Percentiles rank a stretch among this genome's conserved stretches.
Conservation (phyloP, 352 stramenopile genomes). For the Peronosclerospora sorghi region DNA sequence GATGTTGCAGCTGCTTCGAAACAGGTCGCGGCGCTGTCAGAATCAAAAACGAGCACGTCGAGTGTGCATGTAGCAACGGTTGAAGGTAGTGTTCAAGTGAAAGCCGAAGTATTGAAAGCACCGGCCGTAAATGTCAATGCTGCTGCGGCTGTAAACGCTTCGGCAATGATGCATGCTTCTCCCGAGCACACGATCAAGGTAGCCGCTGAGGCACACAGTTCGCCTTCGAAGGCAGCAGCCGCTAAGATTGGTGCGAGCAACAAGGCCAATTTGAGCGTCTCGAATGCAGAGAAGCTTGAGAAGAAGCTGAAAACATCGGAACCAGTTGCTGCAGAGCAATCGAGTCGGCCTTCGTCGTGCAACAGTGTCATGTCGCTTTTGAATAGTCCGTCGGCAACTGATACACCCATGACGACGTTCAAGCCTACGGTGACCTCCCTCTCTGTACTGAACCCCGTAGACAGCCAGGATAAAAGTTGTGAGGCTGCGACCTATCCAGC, state of each 20-base stretch:
- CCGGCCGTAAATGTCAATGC: constrained; percentile 4
- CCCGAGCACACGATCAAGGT: constrained; percentile 24
- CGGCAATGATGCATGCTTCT: constrained; percentile 16
- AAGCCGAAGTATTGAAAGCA: constrained; percentile 2
- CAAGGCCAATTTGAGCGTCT: constrained; percentile 2
- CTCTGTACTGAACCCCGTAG: constrained; percentile 22
- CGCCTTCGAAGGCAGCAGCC: constrained; percentile 18
- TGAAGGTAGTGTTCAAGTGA: constrained; percentile 1
- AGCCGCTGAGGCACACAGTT: constrained; percentile 19
- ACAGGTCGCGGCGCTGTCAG: too few relatives aligned
- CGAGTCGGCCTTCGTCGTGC: constrained; percentile 26
- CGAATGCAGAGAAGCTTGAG: constrained; percentile 3
- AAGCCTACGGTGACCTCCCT: constrained; percentile 25
- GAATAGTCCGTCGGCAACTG: constrained; percentile 51
- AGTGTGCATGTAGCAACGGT: background rate
- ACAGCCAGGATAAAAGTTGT: constrained; percentile 4
- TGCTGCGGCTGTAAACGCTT: constrained; percentile 1
- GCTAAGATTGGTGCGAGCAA: constrained; percentile 18
- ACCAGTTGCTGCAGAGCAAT: constrained; percentile 1
- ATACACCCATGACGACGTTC: constrained; percentile 17
- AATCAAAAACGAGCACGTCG: background rate
- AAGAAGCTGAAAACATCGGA: constrained; percentile 4
- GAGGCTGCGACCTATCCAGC: constrained; percentile 7
- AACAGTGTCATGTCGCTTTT: constrained; percentile 67
- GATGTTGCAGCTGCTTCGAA: too few relatives aligned